Conservation (phyloP, 1,139 yeast species). For the Hyphopichia khmerensis region DNA sequence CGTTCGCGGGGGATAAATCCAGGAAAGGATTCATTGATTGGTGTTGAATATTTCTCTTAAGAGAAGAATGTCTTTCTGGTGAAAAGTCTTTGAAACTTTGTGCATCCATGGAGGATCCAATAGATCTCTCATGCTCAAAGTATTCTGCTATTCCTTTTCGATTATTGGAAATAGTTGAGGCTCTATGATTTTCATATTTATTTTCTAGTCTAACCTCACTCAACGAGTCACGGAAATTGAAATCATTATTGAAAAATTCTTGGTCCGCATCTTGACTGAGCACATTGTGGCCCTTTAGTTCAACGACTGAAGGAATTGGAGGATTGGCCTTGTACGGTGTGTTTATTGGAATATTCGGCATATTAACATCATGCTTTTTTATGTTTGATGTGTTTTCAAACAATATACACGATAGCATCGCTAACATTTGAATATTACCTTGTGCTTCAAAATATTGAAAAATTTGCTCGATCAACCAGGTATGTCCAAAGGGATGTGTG, state of each 20-base stretch:
- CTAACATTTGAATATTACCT: constrained; percentile 84
- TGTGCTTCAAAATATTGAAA: constrained; percentile 62
- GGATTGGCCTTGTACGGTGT: constrained; percentile 46
- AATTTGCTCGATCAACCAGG: constrained; percentile 67
- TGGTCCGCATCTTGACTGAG: constrained; percentile 13
- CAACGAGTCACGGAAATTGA: constrained; percentile 10
- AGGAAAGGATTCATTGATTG: not conserved
- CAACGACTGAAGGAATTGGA: constrained; percentile 26
- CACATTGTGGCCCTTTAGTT: constrained; percentile 8
- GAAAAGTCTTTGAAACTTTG: constrained; percentile 26
- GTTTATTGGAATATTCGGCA: constrained; percentile 41
- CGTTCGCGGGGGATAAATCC: not conserved
- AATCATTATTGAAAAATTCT: constrained; percentile 4
- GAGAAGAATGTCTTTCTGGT: constrained; percentile 20
- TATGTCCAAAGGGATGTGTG: constrained; percentile 73
- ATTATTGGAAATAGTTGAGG: not conserved
- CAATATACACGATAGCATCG: constrained; percentile 76
- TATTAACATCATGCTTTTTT: constrained; percentile 11
- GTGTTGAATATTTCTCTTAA: constrained; percentile 8
- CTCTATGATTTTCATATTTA: constrained; percentile 8
- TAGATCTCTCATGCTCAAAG: constrained; percentile 12
- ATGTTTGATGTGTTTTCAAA: constrained; percentile 38
- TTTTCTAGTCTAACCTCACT: constrained; percentile 9
- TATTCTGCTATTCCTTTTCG: not conserved
- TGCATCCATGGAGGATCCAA: constrained; percentile 28